A percentile compares a stretch with the other conserved stretches of the same genome.
These are phyloP conservation scores for Lentinula aciculospora DNA, from an alignment of 768 basidiomycete genomes.

Conservation along the genomic window DNA sequence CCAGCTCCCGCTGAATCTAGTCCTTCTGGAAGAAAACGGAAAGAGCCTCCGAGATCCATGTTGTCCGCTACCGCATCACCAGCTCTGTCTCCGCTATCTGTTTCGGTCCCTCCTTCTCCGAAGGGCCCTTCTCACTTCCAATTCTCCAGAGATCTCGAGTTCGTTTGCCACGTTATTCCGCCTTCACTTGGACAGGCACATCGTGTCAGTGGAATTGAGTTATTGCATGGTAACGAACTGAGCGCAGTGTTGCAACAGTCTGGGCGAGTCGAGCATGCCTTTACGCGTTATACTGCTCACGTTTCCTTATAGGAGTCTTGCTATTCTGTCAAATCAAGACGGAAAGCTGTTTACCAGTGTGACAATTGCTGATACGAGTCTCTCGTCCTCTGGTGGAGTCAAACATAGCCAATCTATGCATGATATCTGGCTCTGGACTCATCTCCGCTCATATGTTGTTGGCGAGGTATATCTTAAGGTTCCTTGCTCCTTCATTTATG, in stretches of 20 bases:
- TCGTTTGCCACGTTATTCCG: conserved; percentile 45
- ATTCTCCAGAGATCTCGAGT: conserved; percentile 23
- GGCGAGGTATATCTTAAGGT: conserved; percentile 32
- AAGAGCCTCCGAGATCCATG: conserved; percentile 34
- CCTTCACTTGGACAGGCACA: conserved; percentile 30
- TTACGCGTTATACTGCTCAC: not conserved
- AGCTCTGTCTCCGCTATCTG: conserved; percentile 29
- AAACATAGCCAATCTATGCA: conserved; percentile 26
- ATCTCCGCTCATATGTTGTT: conserved; percentile 27
- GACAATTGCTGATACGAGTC: conserved; percentile 20
- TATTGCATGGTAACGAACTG: conserved; percentile 35
- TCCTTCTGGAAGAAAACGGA: conserved; percentile 14
- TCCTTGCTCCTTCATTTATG: conserved; percentile 4
- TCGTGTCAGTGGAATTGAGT: conserved; percentile 39
- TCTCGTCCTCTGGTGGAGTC: conserved; percentile 23
- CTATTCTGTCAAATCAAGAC: conserved; percentile 49
- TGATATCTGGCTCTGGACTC: conserved; percentile 39
- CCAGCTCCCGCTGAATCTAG: not conserved
- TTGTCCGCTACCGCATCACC: conserved; percentile 43
- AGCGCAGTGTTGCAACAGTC: conserved; percentile 54
- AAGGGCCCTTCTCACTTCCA: conserved; percentile 14
- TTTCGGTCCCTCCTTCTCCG: conserved; percentile 35
- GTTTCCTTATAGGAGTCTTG: conserved; percentile 39
- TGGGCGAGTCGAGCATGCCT: conserved; percentile 42
- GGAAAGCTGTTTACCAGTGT: conserved; percentile 28